Evolutionary conservation across 2,329 filamentous ascomycete genomes (phyloP).

Genomic region (Penicillium sp.): DNA sequence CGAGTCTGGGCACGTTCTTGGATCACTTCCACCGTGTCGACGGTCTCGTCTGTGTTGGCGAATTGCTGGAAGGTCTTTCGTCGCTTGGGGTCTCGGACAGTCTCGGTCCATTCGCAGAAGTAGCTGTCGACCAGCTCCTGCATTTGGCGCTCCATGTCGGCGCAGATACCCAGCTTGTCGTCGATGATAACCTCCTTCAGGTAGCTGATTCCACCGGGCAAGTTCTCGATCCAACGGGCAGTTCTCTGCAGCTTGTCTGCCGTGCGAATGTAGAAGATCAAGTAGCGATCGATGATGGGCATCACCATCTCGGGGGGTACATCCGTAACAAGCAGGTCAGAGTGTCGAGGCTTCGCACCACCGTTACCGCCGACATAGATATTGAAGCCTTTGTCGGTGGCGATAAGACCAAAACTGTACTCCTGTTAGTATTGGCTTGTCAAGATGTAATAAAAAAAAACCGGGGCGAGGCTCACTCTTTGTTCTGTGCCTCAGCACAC

Average conservation of each 20-base stretch:
- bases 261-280: conserved; percentile 92
- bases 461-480: conserved; percentile 63
- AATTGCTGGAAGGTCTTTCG: conserved; percentile 77
- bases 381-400: conserved; percentile 91
- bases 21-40: conserved; percentile 70
- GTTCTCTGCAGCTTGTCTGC: conserved; percentile 89
- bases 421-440: conserved; percentile 11
- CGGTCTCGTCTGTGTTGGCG: conserved; percentile 73
- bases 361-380: conserved; percentile 90
- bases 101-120: conserved; percentile 92
- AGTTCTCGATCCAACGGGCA: conserved; percentile 80
- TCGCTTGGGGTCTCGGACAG: conserved; percentile 68
- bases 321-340: conserved; percentile 82
- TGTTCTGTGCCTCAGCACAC: conserved; percentile 89
- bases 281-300: conserved; percentile 81
- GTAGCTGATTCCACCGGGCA: conserved; percentile 82
- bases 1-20: conserved; percentile 71
- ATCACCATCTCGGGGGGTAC: conserved; percentile 81
- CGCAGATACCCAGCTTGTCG: conserved; percentile 83
- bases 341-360: conserved; percentile 79
- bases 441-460: background rate
- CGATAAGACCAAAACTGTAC: conserved; percentile 78
- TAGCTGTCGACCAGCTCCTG: conserved; percentile 77
- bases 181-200: conserved; percentile 79
- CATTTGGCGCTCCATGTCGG: conserved; percentile 85